Evolutionary conservation across 306 rosid species (phyloP).

Genomic region (Mimosa pudica): DNA sequence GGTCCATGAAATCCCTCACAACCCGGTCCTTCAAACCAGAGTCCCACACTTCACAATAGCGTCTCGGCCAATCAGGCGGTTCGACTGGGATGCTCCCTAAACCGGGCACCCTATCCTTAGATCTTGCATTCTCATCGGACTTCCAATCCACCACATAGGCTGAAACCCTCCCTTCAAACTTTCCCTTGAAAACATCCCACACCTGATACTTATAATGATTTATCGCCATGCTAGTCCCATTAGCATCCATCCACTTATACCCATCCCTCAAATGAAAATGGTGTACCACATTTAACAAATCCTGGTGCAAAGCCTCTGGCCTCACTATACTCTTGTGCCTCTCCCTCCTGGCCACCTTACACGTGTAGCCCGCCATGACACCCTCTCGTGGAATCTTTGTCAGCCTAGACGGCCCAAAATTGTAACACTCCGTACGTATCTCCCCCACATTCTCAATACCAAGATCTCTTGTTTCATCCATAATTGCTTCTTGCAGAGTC

Average conservation of each 20-base stretch:
- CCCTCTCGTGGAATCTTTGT: constrained; percentile 51
- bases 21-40: too few relatives aligned
- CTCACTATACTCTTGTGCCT: constrained; percentile 86
- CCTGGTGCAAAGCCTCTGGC: constrained; percentile 62
- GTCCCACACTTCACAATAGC: constrained; percentile 74
- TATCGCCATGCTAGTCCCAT: constrained; percentile 50
- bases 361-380: constrained; percentile 71
- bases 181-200: constrained; percentile 80
- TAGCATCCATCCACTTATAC: constrained; percentile 45
- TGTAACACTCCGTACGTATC: constrained; percentile 56
- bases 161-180: constrained; percentile 76
- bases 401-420: constrained; percentile 77
- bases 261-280: constrained; percentile 66
- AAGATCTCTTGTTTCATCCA: constrained; percentile 30
- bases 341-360: constrained; percentile 51
- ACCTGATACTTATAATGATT: constrained; percentile 92
- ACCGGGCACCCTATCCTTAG: constrained; percentile 82
- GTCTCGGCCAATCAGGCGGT: constrained; percentile 64
- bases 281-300: constrained; percentile 80
- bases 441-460: constrained; percentile 44
- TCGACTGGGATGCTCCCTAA: constrained; percentile 69
- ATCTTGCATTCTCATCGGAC: constrained; percentile 58
- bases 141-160: constrained; percentile 81
- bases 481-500: constrained; percentile 40
- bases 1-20: constrained; percentile 30